These are phyloP conservation scores for Leishmania braziliensis DNA, from an alignment of 208 protist species.

Conservation along the genomic window DNA sequence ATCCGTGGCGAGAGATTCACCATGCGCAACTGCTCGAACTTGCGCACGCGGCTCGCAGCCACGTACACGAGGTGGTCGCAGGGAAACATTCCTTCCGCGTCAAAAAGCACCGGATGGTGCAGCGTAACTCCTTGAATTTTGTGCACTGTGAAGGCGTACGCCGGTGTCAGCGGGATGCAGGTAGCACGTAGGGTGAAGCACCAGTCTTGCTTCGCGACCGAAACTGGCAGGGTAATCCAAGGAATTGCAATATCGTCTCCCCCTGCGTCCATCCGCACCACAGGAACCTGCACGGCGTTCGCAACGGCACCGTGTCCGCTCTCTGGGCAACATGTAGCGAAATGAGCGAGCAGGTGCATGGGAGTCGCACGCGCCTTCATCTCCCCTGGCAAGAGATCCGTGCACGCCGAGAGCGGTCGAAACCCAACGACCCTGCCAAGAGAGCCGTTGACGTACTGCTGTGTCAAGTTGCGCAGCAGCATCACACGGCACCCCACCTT, in stretches of 20 bases:
- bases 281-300: constrained; percentile 38
- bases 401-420: constrained; percentile 28
- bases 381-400: constrained; percentile 47
- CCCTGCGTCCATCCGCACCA: constrained; percentile 79
- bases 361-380: constrained; percentile 22
- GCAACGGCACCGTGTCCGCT: neutral
- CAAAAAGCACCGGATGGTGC: constrained; percentile 69
- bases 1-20: constrained; percentile 72
- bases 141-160: constrained; percentile 93
- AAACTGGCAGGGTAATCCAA: constrained; percentile 52
- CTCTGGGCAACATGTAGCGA: neutral
- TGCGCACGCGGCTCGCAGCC: constrained; percentile 77
- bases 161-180: constrained; percentile 78
- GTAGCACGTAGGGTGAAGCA: constrained; percentile 48
- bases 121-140: constrained; percentile 90
- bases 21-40: constrained; percentile 73
- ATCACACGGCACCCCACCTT: constrained; percentile 90
- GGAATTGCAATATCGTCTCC: constrained; percentile 73
- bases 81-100: constrained; percentile 70
- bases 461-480: constrained; percentile 80
- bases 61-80: constrained; percentile 92
- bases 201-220: constrained; percentile 28
- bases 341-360: neutral
- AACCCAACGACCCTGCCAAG: constrained; percentile 78
- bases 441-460: constrained; percentile 72